Percentiles rank a stretch among this genome's conserved stretches.
Conservation (phyloP, 495 filamentous ascomycete species). For the Penicillium nucicola region DNA sequence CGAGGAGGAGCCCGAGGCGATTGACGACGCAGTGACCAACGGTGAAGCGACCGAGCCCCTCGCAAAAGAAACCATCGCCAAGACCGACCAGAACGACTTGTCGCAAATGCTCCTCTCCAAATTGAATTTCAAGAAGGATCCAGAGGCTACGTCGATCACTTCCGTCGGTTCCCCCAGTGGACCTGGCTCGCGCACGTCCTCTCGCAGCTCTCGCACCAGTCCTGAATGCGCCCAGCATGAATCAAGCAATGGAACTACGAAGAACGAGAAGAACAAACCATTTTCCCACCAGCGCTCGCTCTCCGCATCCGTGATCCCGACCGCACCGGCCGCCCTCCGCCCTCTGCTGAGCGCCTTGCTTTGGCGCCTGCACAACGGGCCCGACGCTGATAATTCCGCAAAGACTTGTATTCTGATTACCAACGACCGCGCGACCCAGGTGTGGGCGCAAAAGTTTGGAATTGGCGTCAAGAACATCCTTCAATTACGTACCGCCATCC, state of each 20-base stretch:
- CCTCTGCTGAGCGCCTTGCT: slow-evolving; percentile 61
- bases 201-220: slow-evolving; percentile 48
- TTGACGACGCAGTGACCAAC: slow-evolving; percentile 15
- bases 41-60: slow-evolving; percentile 16
- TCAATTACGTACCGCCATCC: slow-evolving; percentile 56
- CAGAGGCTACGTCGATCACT: slow-evolving; percentile 45
- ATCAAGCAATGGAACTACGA: slow-evolving; percentile 19
- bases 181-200: slow-evolving; percentile 44
- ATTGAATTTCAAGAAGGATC: slow-evolving; percentile 49
- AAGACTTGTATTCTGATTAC: slow-evolving; percentile 54
- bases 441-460: slow-evolving; percentile 59
- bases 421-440: slow-evolving; percentile 53
- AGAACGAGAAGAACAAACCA: slow-evolving; percentile 20
- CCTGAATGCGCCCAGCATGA: slow-evolving; percentile 42
- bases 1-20: slow-evolving; percentile 40
- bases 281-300: slow-evolving; percentile 35
- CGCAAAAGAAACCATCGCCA: slow-evolving; percentile 8
- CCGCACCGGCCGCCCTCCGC: slow-evolving; percentile 44
- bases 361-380: slow-evolving; percentile 54
- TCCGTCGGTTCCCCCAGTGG: slow-evolving; percentile 48
- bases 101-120: slow-evolving; percentile 52
- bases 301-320: slow-evolving; percentile 35
- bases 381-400: slow-evolving; percentile 36
- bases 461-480: slow-evolving; percentile 58
- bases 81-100: slow-evolving; percentile 35